Base-by-base conservation (phyloP, 2,329 filamentous ascomycete species). In the Phaeosphaeria sp. region DNA sequence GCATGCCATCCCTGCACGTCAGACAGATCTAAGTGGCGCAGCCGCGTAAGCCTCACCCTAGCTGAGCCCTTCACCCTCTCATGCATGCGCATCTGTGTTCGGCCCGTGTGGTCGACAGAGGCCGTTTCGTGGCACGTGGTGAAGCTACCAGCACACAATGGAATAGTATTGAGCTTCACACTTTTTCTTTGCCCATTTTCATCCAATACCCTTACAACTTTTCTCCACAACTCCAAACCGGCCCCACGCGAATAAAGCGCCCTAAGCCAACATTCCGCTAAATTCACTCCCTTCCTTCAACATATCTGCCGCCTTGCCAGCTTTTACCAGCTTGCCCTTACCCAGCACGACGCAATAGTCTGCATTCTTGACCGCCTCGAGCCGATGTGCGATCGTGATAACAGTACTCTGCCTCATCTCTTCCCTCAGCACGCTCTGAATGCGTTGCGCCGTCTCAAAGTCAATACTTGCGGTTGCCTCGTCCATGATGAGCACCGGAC, bases 401-500 rank as follows among this genome's bases (percentile, higher is more conserved):
- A 90, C 87, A 0, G 87, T 90, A 59, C 83, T 85, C 56, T 81
- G 80, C 49, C 73, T 78, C 80, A 87, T 79, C 72, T 87, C 85
- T 64, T 85, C 83, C 47, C 83, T 77, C 67, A 87, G 68, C 18
- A 87, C 79, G 52, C 78, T 76, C 67, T 87, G 83, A 46, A 87
- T 85, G 57, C 82, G 72, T 66, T 79, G 77, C 17, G 86, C 85
- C 0, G 86, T 89, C 60, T 88, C 85, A 52, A 82, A 80, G 70
- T 90, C 87, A 60, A 89, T 87, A 49, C 83, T 86, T 2, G 87
- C 87, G 1, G 87, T 89, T 2, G 87, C 87, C 66, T 90, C 88
- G 65, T 90, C 88, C 68, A 90, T 81, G 50, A 90, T 84, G 10
- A 90, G 79, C 60, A 90, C 83, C 0, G 85, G 78, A 56, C 85